Evolutionary conservation across 805 yeast species (phyloP), one percentile per base, ranked within the genome.

Genomic region (Candida patagonica): DNA sequence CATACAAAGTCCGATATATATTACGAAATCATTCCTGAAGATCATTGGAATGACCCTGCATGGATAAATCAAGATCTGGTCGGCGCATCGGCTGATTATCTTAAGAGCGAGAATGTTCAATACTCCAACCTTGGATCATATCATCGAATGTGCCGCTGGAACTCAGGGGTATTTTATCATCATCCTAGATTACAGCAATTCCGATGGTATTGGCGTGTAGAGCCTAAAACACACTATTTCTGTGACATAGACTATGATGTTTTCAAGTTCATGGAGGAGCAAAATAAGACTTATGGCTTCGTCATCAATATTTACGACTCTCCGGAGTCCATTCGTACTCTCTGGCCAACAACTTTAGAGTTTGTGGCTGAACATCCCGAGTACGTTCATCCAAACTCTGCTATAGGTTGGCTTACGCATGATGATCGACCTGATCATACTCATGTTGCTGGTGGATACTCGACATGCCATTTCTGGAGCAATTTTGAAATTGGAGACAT

Each of bases 401-500:
- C 85, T 31, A 63, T 73, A 52, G 73, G 70, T 54, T 83, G 30
- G 70, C 77, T 37, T 74, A 76, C 66, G 71, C 68, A 54, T 54
- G 33, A 54, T 60, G 78, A 62, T 53, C 71, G 66, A 51, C 82
- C 77, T 9, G 53, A 57, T 5, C 70, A 67, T 47, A 65, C 59
- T 41, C 52, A 56, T n/a, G 51, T 73, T 73, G 76, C 6, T 55
- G 27, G 32, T 10, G 84, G 38, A 70, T 87, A 78, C 59, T 84
- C 81, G 51, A 50, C 82, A 41, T 80, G 89, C 52, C 95, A 87
- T 61, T 87, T 86, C 60, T 86, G 95, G 95, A 74, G 88, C 23
- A 87, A 86, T 62, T 86, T 87, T 52, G 96, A 88, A 59, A 86
- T 89, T 49, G 95, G 95, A 3, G 65, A 82, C 41, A 73, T 86